A percentile compares a stretch with the other conserved stretches of the same genome.
phyloP scores from a whole-genome alignment of 768 basidiomycete genomes.

The Suillus paluster region DNA sequence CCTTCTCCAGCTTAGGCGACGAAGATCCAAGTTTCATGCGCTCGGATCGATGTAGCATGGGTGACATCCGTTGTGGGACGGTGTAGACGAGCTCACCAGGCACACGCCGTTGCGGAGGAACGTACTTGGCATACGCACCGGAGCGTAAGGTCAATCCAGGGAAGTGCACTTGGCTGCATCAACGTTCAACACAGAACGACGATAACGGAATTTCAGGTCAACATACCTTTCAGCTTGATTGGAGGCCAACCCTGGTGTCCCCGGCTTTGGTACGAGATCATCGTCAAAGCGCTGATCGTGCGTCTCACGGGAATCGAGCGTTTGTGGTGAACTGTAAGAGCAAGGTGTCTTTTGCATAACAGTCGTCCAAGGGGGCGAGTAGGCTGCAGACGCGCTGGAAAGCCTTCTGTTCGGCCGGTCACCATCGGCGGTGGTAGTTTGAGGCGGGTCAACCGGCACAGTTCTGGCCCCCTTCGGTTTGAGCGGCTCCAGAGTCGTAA shows the following conservation, averaged over 20 bases:
- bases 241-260: neutral
- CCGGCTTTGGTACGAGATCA: neutral
- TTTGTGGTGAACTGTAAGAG: neutral
- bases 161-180: neutral
- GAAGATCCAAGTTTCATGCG: neutral
- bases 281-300: neutral
- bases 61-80: neutral
- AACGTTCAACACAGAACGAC: neutral
- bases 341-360: neutral
- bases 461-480: neutral
- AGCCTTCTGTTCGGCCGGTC: neutral
- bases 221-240: neutral
- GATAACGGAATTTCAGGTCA: neutral
- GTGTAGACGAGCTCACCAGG: neutral
- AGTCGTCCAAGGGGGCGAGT: neutral
- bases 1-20: neutral
- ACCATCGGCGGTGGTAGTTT: neutral
- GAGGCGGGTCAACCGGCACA: neutral
- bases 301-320: neutral
- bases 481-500: neutral
- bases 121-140: neutral
- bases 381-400: neutral
- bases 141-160: neutral
- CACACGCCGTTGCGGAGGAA: neutral
- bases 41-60: neutral